These are phyloP conservation scores for Phytopythium oedochilum DNA, from an alignment of 352 stramenopile species.

Conservation along the genomic window DNA sequence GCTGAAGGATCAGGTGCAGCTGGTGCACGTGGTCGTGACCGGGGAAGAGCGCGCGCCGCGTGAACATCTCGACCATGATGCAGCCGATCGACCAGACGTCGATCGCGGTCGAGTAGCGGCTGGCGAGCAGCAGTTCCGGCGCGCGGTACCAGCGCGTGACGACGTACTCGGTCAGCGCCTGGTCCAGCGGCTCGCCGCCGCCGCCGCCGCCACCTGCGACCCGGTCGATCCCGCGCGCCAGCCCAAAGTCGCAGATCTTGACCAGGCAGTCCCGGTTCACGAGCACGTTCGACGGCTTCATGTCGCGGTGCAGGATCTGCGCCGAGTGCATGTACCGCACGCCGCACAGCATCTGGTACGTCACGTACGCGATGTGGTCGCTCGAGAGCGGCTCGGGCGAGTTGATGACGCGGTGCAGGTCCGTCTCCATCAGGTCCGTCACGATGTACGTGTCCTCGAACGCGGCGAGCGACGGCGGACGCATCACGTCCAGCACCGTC, in stretches of 20 bases:
- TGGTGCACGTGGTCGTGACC: slow-evolving; percentile 85
- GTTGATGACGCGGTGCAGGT: slow-evolving; percentile 79
- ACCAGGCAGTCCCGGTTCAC: slow-evolving; percentile 91
- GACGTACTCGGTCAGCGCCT: slow-evolving; percentile 85
- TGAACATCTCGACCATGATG: slow-evolving; percentile 98
- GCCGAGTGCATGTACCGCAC: slow-evolving; percentile 85
- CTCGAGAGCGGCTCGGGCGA: slow-evolving; percentile 59
- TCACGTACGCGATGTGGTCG: slow-evolving; percentile 81
- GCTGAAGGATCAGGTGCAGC: slow-evolving; percentile 85
- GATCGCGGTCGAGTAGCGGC: slow-evolving; percentile 93
- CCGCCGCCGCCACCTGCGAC: slow-evolving; percentile 49
- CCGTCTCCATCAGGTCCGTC: slow-evolving; percentile 67
- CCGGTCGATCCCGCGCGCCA: slow-evolving; percentile 73
- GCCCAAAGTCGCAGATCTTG: slow-evolving; percentile 89
- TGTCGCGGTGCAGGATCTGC: slow-evolving; percentile 87
- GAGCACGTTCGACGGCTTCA: slow-evolving; percentile 97
- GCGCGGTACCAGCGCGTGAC: slow-evolving; percentile 95
- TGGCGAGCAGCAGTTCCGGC: slow-evolving; percentile 92
- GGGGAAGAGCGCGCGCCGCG: slow-evolving; percentile 70
- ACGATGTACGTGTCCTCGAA: slow-evolving; percentile 88
- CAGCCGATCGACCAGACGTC: slow-evolving; percentile 97
- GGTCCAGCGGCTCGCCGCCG: slow-evolving; percentile 1
- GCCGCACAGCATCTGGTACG: slow-evolving; percentile 78
- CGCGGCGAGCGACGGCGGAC: slow-evolving; percentile 51
- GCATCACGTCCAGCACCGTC: slow-evolving; percentile 71